Base-by-base conservation (phyloP, 2,329 filamentous ascomycete genomes). In the Fusarium proliferatum region DNA sequence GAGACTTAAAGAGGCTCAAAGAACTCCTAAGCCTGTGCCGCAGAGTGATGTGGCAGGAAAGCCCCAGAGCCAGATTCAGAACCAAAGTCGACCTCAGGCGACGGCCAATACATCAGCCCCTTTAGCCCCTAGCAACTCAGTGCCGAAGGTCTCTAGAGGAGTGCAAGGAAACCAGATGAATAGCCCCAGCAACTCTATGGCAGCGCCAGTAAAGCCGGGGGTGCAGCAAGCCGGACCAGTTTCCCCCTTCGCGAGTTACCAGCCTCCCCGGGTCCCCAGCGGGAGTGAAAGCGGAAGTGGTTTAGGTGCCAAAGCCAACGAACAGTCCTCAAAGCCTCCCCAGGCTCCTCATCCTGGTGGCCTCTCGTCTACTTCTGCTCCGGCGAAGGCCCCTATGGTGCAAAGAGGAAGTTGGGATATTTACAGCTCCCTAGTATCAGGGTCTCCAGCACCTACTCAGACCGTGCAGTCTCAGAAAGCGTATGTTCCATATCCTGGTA, bases 371-470 rank as follows among this genome's bases (percentile, higher is more conserved):
- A 33, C 28, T 28, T 28, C 39, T 33, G 23, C 6, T 16, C 23
- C 34, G 8, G 15, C 26, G 6, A 36, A 26, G 7, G 5, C 21
- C 3, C 36, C 41, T 2, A 26, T 38, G 5, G n/a, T 6, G 8
- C 43, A 66, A 10, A 52, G 52, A 60, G n/a, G 42, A 12, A 66
- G 64, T 28, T 66, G 61, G 61, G 46, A 52, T 39, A 48, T 66
- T 7, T 67, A 66, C 23, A 67, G 23, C 9, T 51, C 45, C 3
- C 28, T 67, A 9, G 43, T 46, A 9, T 39, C 45, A 11, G 23
- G 16, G 8, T 30, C 61, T 21, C n/a, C 42, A 4, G 28, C 1
- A 9, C 17, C 61, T 17, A 1, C 21, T 12, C 61, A 61, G 34
- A 2, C 39, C 4, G 17, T 15, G 7, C 17, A 28, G 26, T 16